phyloP scores from a whole-genome alignment of 169 alveolate genomes.

The Plasmodium inui region DNA sequence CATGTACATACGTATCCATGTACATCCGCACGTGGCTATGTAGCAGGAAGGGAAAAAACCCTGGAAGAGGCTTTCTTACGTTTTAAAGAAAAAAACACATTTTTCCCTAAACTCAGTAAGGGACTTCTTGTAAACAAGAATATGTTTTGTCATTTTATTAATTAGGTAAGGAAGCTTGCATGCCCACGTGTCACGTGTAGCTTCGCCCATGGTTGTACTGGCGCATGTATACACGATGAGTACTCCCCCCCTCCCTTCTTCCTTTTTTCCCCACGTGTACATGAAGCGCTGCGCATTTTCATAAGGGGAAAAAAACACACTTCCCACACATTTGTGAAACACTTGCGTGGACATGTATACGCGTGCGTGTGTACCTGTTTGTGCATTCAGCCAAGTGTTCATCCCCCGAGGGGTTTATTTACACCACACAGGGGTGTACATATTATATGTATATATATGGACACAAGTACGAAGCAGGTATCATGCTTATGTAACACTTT shows the following conservation, averaged over 20 bases:
- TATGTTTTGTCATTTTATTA: background rate
- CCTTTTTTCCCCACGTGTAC: background rate
- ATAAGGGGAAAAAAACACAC: background rate
- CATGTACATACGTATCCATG: constrained; percentile 13
- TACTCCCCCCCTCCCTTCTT: background rate
- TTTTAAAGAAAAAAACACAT: background rate
- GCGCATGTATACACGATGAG: background rate
- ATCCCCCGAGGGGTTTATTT: background rate
- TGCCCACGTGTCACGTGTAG: background rate
- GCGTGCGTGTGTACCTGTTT: background rate
- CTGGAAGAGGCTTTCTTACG: background rate
- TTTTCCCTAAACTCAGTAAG: background rate
- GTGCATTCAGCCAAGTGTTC: background rate
- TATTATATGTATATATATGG: background rate
- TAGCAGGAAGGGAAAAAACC: background rate
- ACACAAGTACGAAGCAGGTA: background rate
- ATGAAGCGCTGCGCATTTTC: background rate
- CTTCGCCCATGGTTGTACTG: background rate
- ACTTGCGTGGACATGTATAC: background rate
- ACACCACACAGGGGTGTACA: background rate
- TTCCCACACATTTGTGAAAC: background rate
- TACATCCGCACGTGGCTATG: background rate
- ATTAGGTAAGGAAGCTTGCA: background rate
- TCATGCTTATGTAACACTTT: background rate
- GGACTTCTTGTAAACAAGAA: background rate